phyloP scores from a whole-genome alignment of 2,329 filamentous ascomycete species.

The Aaosphaeria pasadenensis region DNA sequence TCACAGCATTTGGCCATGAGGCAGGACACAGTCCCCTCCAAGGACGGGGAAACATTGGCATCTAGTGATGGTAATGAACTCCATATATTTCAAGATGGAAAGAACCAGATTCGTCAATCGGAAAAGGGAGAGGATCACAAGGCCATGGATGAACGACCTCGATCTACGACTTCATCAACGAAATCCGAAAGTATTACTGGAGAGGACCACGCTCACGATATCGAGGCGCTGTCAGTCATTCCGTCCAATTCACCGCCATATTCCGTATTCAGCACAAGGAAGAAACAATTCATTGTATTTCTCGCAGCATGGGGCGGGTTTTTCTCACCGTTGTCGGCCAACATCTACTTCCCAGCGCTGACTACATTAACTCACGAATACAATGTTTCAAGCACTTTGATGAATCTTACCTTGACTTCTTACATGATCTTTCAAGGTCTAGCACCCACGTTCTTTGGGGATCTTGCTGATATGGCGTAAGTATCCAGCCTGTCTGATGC shows the following conservation, averaged over 20 bases:
- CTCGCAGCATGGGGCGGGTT: conserved; percentile 9
- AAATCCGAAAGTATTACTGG: background rate
- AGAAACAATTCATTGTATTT: conserved; percentile 12
- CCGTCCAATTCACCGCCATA: conserved; percentile 11
- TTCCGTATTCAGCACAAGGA: conserved; percentile 15
- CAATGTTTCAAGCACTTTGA: conserved; percentile 29
- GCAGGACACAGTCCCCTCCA: no score
- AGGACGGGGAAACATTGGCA: no score
- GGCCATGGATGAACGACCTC: no score
- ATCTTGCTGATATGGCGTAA: conserved; percentile 35
- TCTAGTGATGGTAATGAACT: no score
- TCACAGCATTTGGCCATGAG: no score
- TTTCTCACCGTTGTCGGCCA: conserved; percentile 41
- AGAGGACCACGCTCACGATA: conserved; percentile 5
- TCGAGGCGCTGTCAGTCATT: conserved; percentile 11
- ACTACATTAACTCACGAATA: conserved; percentile 41
- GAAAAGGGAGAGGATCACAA: no score
- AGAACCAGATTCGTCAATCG: no score
- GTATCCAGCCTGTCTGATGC: background rate
- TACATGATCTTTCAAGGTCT: conserved; percentile 47
- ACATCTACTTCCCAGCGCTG: conserved; percentile 48
- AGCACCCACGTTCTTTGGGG: conserved; percentile 42
- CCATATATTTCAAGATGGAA: no score
- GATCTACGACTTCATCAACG: no score
- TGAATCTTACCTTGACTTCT: conserved; percentile 46